A percentile compares a stretch with the other conserved stretches of the same genome.
Evolutionary conservation across 176 grass and related monocot genomes (phyloP).

Genomic region (Thalia dealbata): DNA sequence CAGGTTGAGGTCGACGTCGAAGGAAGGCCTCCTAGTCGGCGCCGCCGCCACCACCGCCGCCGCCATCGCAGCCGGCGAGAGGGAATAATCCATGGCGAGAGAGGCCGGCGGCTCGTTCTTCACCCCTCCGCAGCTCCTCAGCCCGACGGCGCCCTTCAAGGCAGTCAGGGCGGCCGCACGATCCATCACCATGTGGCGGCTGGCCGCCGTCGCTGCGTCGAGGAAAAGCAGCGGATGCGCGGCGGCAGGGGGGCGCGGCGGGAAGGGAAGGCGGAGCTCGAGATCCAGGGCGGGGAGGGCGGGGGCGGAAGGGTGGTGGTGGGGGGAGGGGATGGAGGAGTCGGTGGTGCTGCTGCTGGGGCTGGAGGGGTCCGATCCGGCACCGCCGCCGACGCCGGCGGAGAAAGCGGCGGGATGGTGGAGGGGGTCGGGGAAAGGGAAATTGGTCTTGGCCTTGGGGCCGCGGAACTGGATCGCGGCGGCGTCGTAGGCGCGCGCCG

Average conservation of each 20-base stretch:
- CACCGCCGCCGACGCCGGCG: neutral
- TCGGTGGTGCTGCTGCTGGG: conserved; percentile 8
- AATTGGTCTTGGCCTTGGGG: conserved; percentile 84
- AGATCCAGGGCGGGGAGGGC: neutral
- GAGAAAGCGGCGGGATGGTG: neutral
- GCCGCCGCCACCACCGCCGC: neutral
- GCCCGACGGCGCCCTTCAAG: neutral
- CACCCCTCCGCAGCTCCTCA: neutral
- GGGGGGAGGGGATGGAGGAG: conserved; percentile 3
- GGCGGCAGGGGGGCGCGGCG: neutral
- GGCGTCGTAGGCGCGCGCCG: conserved; percentile 70
- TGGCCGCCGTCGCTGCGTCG: too few species aligned
- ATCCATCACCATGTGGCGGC: neutral
- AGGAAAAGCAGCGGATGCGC: neutral
- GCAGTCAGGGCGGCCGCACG: neutral
- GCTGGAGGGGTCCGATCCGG: neutral
- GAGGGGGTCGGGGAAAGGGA: conserved; percentile 22
- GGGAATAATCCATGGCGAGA: neutral
- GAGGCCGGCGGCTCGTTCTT: neutral
- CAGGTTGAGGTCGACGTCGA: conserved; percentile 4
- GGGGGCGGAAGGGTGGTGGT: neutral
- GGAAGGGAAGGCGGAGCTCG: neutral
- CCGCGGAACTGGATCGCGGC: conserved; percentile 75
- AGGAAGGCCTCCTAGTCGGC: neutral
- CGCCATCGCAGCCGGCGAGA: neutral